Base-by-base conservation (phyloP, 2,329 filamentous ascomycete species). In the Seiridium cupressi region DNA sequence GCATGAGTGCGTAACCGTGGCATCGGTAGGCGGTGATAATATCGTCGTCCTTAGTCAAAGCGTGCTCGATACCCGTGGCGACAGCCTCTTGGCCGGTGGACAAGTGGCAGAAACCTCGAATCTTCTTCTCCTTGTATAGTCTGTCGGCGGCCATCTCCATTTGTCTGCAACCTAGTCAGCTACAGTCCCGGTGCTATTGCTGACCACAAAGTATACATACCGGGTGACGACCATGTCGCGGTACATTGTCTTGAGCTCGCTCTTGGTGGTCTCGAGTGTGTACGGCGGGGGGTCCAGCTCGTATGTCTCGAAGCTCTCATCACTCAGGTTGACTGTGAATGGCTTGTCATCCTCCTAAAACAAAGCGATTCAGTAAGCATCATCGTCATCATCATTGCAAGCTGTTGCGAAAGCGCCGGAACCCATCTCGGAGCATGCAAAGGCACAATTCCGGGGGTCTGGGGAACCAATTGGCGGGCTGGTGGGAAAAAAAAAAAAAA, bases 41-140 rank as follows among this genome's bases (percentile, higher is more conserved):
- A 75, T 97, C 92, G 83, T 99, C 95, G 68, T 89, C 80, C 79
- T 92, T 93, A 72, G 88, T 91, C 74, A 99, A 91, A 67, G 93
- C 93, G 77, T 97, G 92, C 82, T 99, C 95, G 73, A 99, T 98
- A 76, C 95, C 95, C 70, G 93, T 89, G 61, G 95, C 93, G 67
- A 99, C 95, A 66, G 95, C 95, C 85, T 99, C 95, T 81, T 99
- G 95, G 65, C 95, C 95, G 62, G 91, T 96, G 61, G 95, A 98
- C 79, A 99, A 81, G 82, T 99, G 95, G 83, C 95, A 99, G 90
- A 99, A 99, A 82, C 95, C 95, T 72, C 95, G 91, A 72, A 99
- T 98, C 87, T 99, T 98, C 90, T 99, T 99, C 85, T 98, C 95
- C 85, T 99, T 99, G 91, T 99, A 99, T 73, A 99, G 84, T 76